These are phyloP conservation scores for Penicillium sp. DNA, from an alignment of 2,329 filamentous ascomycete genomes.

Conservation along the genomic window DNA sequence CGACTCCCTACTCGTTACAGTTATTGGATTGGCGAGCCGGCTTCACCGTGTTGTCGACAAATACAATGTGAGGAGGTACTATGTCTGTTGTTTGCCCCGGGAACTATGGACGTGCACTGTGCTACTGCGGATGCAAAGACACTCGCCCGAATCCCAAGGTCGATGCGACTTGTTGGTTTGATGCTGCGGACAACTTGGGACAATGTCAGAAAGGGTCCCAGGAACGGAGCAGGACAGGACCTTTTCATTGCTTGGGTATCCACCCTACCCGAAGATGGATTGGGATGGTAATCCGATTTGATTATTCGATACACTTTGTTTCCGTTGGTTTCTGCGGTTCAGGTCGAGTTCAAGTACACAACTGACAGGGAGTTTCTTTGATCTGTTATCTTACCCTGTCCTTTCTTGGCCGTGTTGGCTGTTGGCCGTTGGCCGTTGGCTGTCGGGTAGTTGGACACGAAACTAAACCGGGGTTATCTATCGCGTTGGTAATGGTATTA, in stretches of 20 bases:
- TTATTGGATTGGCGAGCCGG: neutral
- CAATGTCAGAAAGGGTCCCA: neutral
- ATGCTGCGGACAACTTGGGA: neutral
- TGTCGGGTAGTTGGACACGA: neutral
- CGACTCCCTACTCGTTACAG: neutral
- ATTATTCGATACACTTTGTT: neutral
- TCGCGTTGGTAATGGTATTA: conserved; percentile 3
- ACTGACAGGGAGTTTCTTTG: conserved; percentile 3
- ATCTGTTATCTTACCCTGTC: neutral
- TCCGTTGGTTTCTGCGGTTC: neutral
- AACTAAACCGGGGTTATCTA: conserved; percentile 1
- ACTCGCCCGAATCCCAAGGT: neutral
- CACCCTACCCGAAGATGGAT: neutral
- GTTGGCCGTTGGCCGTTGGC: neutral
- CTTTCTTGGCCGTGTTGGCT: neutral
- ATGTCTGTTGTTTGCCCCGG: neutral
- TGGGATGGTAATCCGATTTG: neutral
- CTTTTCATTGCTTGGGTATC: neutral
- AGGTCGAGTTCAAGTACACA: neutral
- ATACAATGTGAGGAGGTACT: neutral
- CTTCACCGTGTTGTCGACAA: neutral
- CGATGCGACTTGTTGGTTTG: neutral
- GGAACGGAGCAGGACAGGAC: neutral
- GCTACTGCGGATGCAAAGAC: neutral
- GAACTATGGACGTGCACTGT: neutral